A percentile compares a stretch with the other conserved stretches of the same genome.
phyloP scores from a whole-genome alignment of 495 filamentous ascomycete species.

The Sabuloglossum arenarium region DNA sequence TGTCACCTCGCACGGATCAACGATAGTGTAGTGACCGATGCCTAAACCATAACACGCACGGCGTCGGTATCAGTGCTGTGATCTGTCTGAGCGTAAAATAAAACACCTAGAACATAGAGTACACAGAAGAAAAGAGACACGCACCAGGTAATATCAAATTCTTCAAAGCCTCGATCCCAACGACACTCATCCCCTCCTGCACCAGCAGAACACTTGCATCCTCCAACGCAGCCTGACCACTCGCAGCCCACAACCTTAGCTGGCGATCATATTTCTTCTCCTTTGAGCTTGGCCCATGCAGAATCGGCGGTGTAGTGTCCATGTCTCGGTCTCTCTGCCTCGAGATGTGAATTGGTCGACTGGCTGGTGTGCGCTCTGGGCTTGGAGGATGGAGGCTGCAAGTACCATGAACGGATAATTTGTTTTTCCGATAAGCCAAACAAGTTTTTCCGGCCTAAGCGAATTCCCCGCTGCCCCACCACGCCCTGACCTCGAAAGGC shows the following conservation, averaged over 20 bases:
- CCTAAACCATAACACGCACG: conserved; percentile 24
- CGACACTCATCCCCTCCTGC: conserved; percentile 62
- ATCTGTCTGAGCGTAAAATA: neutral
- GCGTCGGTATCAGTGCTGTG: neutral
- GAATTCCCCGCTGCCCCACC: too few relatives aligned
- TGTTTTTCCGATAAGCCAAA: too few relatives aligned
- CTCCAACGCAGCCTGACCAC: conserved; percentile 76
- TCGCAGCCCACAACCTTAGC: conserved; percentile 85
- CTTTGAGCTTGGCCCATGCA: conserved; percentile 49
- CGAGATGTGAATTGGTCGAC: too few relatives aligned
- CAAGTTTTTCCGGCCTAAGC: too few relatives aligned
- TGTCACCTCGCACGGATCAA: conserved; percentile 54
- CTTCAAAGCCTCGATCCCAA: conserved; percentile 85
- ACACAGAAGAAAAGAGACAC: neutral
- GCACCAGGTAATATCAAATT: conserved; percentile 75
- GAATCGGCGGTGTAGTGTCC: neutral
- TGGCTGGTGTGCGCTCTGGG: too few relatives aligned
- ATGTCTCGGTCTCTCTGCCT: neutral
- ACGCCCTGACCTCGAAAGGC: too few relatives aligned
- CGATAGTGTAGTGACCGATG: conserved; percentile 85
- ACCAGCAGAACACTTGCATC: conserved; percentile 72
- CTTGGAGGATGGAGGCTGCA: too few relatives aligned
- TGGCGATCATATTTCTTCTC: conserved; percentile 94
- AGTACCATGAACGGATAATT: too few relatives aligned
- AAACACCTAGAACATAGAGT: too few relatives aligned